Percentiles rank a stretch among this genome's conserved stretches.
phyloP scores from a whole-genome alignment of 2,329 filamentous ascomycete species.

The Botrytis fabae region DNA sequence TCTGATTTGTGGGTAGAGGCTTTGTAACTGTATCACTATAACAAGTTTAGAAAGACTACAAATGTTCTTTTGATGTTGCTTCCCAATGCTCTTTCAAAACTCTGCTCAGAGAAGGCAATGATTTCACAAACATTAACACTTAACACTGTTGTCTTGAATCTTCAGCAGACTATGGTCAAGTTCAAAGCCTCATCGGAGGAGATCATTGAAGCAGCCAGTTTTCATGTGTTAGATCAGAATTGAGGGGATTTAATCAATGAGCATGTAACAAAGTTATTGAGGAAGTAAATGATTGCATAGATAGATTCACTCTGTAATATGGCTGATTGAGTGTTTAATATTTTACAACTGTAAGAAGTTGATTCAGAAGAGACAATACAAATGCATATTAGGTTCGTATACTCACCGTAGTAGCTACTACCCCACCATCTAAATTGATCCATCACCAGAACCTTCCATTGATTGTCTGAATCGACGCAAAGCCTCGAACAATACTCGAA shows the following conservation, averaged over 20 bases:
- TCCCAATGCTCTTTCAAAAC: neutral
- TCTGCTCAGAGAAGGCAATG: neutral
- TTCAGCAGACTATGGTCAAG: neutral
- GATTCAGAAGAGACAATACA: neutral
- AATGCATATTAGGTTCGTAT: constrained; percentile 4
- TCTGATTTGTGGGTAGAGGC: neutral
- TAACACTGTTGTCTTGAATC: neutral
- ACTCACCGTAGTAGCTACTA: constrained; percentile 3
- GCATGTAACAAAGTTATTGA: neutral
- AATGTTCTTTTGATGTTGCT: neutral
- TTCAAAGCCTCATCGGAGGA: neutral
- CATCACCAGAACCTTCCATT: constrained; percentile 18
- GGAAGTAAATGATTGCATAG: neutral
- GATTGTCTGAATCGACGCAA: neutral
- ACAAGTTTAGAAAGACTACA: neutral
- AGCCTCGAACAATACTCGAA: neutral
- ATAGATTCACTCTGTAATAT: neutral
- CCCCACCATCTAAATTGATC: constrained; percentile 7
- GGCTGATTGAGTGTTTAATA: neutral
- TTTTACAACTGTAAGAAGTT: neutral
- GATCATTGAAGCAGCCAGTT: neutral
- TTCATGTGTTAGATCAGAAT: neutral
- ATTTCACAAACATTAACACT: neutral
- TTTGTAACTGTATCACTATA: neutral
- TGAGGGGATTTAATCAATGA: neutral